Evolutionary conservation across 2,329 filamentous ascomycete species (phyloP).

Genomic region (Drechslerella stenobrocha): DNA sequence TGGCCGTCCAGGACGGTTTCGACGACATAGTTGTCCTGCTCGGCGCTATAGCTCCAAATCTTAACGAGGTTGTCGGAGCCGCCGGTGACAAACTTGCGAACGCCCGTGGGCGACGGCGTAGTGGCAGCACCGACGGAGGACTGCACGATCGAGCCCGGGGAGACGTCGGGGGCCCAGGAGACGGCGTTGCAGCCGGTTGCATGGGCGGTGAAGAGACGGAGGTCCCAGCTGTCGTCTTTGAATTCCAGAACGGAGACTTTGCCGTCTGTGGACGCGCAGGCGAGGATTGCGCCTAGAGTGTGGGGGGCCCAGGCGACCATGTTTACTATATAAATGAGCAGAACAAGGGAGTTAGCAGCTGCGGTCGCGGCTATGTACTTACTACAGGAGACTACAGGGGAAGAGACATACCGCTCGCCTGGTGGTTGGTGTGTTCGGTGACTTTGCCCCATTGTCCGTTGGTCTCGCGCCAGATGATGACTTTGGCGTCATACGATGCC

Average conservation of each 20-base stretch:
- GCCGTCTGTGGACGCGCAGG: constrained; percentile 91
- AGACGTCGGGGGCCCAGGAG: constrained; percentile 85
- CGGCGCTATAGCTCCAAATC: constrained; percentile 76
- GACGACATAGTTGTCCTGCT: constrained; percentile 61
- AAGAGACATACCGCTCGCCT: constrained; percentile 50
- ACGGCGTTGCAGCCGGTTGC: constrained; percentile 94
- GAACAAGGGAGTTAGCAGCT: too few relatives aligned
- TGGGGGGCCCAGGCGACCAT: constrained; percentile 97
- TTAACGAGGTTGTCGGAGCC: constrained; percentile 92
- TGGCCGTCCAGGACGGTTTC: constrained; percentile 72
- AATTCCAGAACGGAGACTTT: constrained; percentile 94
- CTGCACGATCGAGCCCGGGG: constrained; percentile 82
- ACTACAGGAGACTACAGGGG: constrained; percentile 49
- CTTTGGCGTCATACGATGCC: constrained; percentile 94
- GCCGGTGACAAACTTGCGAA: constrained; percentile 82
- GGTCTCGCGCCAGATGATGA: constrained; percentile 97
- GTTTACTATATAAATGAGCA: too few relatives aligned
- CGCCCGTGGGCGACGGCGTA: constrained; percentile 49
- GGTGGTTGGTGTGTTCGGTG: constrained; percentile 52
- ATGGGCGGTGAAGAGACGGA: constrained; percentile 87
- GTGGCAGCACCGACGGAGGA: constrained; percentile 53
- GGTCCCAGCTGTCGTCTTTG: constrained; percentile 90
- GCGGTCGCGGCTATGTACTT: too few relatives aligned
- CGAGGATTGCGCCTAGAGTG: constrained; percentile 89
- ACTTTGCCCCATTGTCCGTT: constrained; percentile 52